Conservation (phyloP, 192 early-diverging fungal species). For the Phycomyces blakesleeanus region DNA sequence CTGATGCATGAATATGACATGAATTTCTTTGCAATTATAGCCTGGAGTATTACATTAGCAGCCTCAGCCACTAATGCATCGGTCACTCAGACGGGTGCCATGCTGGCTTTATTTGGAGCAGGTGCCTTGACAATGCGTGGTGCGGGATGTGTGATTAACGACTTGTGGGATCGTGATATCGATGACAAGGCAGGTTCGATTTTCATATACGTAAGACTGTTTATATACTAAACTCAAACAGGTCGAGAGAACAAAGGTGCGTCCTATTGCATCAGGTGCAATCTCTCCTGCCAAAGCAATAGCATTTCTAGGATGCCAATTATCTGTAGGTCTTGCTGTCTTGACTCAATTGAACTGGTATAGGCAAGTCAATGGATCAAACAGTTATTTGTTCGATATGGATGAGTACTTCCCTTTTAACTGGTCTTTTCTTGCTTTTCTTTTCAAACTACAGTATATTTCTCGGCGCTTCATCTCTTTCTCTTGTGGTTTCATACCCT, state of each 20-base stretch:
- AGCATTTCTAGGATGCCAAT: conserved; percentile 74
- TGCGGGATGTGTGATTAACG: conserved; percentile 96
- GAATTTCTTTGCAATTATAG: conserved; percentile 28
- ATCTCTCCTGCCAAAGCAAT: conserved; percentile 67
- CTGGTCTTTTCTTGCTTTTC: background rate
- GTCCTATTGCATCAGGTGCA: conserved; percentile 80
- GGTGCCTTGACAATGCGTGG: conserved; percentile 92
- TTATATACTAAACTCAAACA: conserved; percentile 5
- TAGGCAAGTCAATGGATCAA: conserved; percentile 49
- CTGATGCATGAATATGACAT: background rate
- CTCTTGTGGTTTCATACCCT: conserved; percentile 78
- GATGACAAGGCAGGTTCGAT: conserved; percentile 54
- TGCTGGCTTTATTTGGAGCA: conserved; percentile 76
- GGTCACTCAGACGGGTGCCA: conserved; percentile 48
- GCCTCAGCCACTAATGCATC: conserved; percentile 55
- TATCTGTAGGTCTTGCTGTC: conserved; percentile 75
- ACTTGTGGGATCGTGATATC: conserved; percentile 91
- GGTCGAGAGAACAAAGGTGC: conserved; percentile 75
- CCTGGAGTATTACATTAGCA: conserved; percentile 74
- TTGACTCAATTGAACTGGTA: conserved; percentile 87
- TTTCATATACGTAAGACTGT: background rate
- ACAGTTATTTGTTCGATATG: too few relatives aligned
- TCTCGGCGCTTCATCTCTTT: conserved; percentile 77
- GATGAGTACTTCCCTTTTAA: too few relatives aligned
- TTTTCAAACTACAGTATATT: conserved; percentile 50